phyloP scores from a whole-genome alignment of 148 eudicot genomes.

The Tetragonia tetragonoides region DNA sequence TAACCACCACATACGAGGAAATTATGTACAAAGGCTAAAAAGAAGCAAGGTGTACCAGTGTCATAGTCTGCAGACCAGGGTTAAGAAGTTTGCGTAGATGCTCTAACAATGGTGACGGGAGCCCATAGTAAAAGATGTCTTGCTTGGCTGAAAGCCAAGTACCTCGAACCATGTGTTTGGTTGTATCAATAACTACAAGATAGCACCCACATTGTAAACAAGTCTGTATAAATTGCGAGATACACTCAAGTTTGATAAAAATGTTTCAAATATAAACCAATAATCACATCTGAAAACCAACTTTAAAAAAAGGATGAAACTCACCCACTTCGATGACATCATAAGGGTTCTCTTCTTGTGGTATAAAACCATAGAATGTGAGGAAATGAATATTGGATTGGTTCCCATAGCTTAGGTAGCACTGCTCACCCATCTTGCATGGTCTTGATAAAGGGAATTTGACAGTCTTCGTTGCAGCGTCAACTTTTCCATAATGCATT shows the following conservation, averaged over 20 bases:
- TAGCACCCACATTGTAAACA: background rate
- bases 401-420: conserved; percentile 84
- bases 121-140: conserved; percentile 66
- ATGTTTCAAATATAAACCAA: background rate
- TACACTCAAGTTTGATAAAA: background rate
- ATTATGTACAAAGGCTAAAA: conserved; percentile 5
- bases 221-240: background rate
- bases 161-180: conserved; percentile 79
- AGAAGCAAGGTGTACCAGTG: conserved; percentile 36
- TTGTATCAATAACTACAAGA: conserved; percentile 51
- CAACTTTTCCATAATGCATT: conserved; percentile 77
- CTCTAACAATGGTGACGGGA: conserved; percentile 71
- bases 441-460: conserved; percentile 77
- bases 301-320: conserved; percentile 9
- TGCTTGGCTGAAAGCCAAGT: conserved; percentile 75
- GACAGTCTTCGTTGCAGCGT: conserved; percentile 55
- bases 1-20: background rate
- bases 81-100: conserved; percentile 49
- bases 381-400: conserved; percentile 81
- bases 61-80: conserved; percentile 30
- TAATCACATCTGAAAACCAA: background rate
- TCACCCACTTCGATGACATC: conserved; percentile 85
- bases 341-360: conserved; percentile 64
- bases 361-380: conserved; percentile 84
- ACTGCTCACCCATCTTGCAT: conserved; percentile 82